Evolutionary conservation across 1,284 basidiomycete genomes (phyloP), one percentile per base, ranked within the genome.

Genomic region (Ceratorhiza oryzae-sativae): DNA sequence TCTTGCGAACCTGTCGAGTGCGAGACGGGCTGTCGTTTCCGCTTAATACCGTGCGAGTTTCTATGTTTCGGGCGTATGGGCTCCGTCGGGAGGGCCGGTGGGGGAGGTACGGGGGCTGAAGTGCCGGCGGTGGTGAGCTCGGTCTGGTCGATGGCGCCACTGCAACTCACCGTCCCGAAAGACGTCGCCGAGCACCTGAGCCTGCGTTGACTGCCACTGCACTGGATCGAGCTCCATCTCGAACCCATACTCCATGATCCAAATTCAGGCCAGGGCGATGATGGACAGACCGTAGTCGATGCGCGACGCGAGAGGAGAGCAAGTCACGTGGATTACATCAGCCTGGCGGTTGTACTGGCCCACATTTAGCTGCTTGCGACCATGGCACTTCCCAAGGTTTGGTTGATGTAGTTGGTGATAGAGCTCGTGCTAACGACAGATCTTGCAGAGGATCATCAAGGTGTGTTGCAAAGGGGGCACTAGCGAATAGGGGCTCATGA

Each of bases 361-460:
- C 25, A 39, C 6, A 13, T 13, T 39, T 13, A 6, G 36, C 27
- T 20, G 62, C 23, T 48, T 34, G 55, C 53, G 61, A 53, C 70
- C 56, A 80, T 80, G 79, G 73, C 79, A 58, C 75, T 80, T 34
- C 79, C 79, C 20, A 80, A 80, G 78, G 79, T 79, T 77, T 73
- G 20, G 45, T 12, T 27, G 45, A 20, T 34, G 27, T 59, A 20
- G 39, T 51, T 30, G 27, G 9, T 18, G 25, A 12, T 27, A 27
- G 15, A 55, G 27, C 45, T 58, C 61, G 71, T 18, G 74, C 62
- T 56, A 53, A 56, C 63, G 30, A 20, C 23, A 13, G 18, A 41
- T 18, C 59, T 76, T 70, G 63, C 74, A 87, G 84, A 83, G 85
- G 67, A 86, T 86, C 80, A 86, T 86, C 80, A 86, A 86, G 84